A percentile compares a stretch with the other conserved stretches of the same genome.
These are phyloP conservation scores for Silene noctiflora DNA, from an alignment of 179 eudicot species.

Conservation along the genomic window DNA sequence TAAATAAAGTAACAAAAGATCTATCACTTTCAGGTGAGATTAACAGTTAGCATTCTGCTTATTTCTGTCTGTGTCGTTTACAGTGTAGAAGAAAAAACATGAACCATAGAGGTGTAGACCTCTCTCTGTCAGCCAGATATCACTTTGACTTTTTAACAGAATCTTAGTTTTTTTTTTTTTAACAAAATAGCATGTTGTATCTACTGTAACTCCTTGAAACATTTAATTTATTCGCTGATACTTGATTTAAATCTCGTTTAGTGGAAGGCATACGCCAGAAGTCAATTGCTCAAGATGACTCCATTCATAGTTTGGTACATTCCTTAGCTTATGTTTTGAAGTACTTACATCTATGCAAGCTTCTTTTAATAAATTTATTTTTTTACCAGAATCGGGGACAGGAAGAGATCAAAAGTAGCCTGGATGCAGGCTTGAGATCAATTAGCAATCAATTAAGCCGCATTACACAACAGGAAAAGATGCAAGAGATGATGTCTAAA, in stretches of 20 bases:
- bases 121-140: too few species aligned
- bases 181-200: too few species aligned
- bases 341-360: neutral
- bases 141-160: too few species aligned
- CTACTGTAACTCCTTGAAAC: too few species aligned
- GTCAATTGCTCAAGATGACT: slow-evolving; percentile 54
- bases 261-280: slow-evolving; percentile 81
- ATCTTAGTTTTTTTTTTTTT: too few species aligned
- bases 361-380: neutral
- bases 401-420: slow-evolving; percentile 55
- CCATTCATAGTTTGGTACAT: slow-evolving; percentile 57
- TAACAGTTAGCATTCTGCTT: neutral
- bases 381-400: slow-evolving; percentile 60
- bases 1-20: slow-evolving; percentile 81
- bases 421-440: slow-evolving; percentile 49
- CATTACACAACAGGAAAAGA: slow-evolving; percentile 41
- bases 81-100: neutral
- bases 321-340: slow-evolving; percentile 5
- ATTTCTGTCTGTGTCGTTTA: neutral
- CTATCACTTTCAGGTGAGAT: slow-evolving; percentile 65
- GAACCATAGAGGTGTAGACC: too few species aligned
- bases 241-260: slow-evolving; percentile 24
- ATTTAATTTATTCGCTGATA: neutral
- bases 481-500: slow-evolving; percentile 40
- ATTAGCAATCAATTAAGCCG: slow-evolving; percentile 47